Conservation (phyloP, 257 asterid species). For the Coffea canephora region DNA sequence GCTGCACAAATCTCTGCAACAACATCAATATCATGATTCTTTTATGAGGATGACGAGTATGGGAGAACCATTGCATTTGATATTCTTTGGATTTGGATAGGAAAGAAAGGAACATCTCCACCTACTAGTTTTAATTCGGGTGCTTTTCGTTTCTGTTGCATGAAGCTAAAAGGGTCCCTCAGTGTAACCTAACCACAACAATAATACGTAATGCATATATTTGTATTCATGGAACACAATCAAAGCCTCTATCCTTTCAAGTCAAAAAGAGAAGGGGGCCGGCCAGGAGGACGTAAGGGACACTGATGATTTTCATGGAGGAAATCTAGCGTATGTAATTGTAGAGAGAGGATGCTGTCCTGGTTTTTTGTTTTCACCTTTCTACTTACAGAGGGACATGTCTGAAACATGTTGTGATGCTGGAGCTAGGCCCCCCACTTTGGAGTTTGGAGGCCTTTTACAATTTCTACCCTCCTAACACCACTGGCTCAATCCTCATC, state of each 20-base stretch:
- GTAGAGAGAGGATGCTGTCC: constrained; percentile 17
- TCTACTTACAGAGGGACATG: constrained; percentile 48
- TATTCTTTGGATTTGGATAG: constrained; percentile 9
- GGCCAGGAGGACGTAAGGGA: not conserved
- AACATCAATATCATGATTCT: constrained; percentile 17
- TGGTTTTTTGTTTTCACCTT: constrained; percentile 7
- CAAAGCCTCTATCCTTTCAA: constrained; percentile 24
- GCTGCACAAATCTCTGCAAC: constrained; percentile 13
- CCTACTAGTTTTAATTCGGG: constrained; percentile 20
- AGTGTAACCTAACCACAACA: constrained; percentile 5
- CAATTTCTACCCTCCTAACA: constrained; percentile 20
- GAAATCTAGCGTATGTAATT: constrained; percentile 6
- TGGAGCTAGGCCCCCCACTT: constrained; percentile 35
- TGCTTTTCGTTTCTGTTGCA: constrained; percentile 18
- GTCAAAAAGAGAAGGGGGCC: constrained; percentile 21
- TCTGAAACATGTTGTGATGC: constrained; percentile 59
- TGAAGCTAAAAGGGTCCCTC: constrained; percentile 11
- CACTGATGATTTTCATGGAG: constrained; percentile 6
- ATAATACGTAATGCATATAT: constrained; percentile 12
- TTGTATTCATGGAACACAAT: constrained; percentile 28
- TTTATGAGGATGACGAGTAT: not conserved
- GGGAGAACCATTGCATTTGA: constrained; percentile 9
- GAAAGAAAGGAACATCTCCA: not conserved
- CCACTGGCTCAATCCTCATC: constrained; percentile 32
- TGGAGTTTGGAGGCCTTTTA: constrained; percentile 9